Evolutionary conservation across 495 filamentous ascomycete species (phyloP), one percentile per base, ranked within the genome.

Genomic region (Xylaria acuta): DNA sequence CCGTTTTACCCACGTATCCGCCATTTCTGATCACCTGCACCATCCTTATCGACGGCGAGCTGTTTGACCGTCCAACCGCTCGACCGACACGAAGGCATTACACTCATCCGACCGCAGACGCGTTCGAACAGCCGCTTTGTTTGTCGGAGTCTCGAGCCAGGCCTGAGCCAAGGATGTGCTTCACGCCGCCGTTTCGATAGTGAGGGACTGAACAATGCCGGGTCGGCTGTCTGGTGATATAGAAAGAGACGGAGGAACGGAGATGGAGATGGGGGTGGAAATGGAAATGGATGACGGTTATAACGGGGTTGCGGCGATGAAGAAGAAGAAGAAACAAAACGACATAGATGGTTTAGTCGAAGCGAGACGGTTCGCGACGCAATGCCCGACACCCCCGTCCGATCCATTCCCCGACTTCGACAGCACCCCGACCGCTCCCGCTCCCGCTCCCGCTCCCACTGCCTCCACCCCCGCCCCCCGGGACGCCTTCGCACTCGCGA

Each of bases 331-430:
- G 60, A 58, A 27, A 16, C 70, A 18, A 12, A 51, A 40, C 70
- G 63, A 67, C 14, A 22, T 16, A 8, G 53, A 60, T 7, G 2
- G 32, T 20, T 2, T 25, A 18, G 60, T n/a, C 27, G 62, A 66
- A 18, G 27, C 38, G 51, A n/a, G 38, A 51, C 62, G 59, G 16
- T 27, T 49, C 7, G 34, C 63, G 51, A 67, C 63, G 32, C 70
- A 72, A 60, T 72, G 63, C 25, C 70, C 70, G 30, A 72, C 70
- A 14, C 70, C 70, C 1, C 70, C 70, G 20, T 30, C 69, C 71
- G 75, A 77, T 34, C 73, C 77, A 14, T 79, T 77, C 60, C 77
- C 77, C 67, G 72, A 75, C 62, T 72, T 77, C 56, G 76, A 79
- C 14, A 73, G 67, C 27, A 73, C 72, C 32, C 59, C 76, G 41